Percentiles rank a stretch among this genome's conserved stretches.
Evolutionary conservation across 805 yeast genomes (phyloP).

Genomic region (Kuraishia hungarica): DNA sequence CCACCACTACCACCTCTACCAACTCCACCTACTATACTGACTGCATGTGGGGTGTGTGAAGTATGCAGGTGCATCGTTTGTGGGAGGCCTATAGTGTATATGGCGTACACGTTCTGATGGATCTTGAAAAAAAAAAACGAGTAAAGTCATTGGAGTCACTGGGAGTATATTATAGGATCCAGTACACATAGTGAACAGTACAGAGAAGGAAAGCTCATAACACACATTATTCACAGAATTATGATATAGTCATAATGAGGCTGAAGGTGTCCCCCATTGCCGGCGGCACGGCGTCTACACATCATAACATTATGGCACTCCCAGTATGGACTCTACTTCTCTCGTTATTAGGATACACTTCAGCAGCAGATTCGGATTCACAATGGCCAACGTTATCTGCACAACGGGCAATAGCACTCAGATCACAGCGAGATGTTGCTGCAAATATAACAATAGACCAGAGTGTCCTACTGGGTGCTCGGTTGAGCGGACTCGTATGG

Average conservation of each 20-base stretch:
- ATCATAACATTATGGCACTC: not conserved
- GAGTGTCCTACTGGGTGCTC: constrained; percentile 30
- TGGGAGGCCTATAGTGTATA: not conserved
- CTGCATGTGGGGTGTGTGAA: not conserved
- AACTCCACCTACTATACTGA: too few species aligned
- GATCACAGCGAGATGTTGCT: constrained; percentile 41
- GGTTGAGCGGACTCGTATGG: constrained; percentile 24
- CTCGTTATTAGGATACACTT: not conserved
- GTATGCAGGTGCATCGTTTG: not conserved
- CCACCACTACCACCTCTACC: too few species aligned
- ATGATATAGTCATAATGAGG: not conserved
- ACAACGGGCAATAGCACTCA: constrained; percentile 22
- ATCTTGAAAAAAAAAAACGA: not conserved
- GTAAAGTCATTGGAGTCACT: not conserved
- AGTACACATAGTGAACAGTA: too few species aligned
- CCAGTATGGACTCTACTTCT: not conserved
- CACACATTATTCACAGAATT: too few species aligned
- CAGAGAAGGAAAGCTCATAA: too few species aligned
- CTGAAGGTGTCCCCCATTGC: not conserved
- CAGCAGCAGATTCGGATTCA: not conserved
- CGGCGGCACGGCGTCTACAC: not conserved
- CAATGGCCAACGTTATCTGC: constrained; percentile 25
- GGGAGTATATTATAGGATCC: too few species aligned
- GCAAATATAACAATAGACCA: constrained; percentile 30
- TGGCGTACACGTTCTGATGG: not conserved